phyloP scores from a whole-genome alignment of 2,329 filamentous ascomycete species.

The Hypoxylon sp. region DNA sequence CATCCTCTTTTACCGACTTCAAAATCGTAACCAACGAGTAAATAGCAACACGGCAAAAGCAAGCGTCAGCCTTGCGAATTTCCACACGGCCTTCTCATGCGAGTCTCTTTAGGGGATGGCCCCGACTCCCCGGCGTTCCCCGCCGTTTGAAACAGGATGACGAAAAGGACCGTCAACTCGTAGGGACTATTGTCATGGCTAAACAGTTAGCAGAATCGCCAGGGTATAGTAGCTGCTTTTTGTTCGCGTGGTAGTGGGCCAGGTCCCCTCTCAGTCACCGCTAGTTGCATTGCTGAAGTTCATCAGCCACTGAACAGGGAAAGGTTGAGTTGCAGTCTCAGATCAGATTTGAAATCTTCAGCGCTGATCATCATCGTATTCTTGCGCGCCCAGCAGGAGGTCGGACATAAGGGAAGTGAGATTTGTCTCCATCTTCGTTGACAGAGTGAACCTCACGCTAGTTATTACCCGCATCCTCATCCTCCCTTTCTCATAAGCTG shows the following conservation, averaged over 20 bases:
- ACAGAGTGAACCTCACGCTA: neutral
- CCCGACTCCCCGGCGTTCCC: constrained; percentile 41
- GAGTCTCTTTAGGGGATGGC: constrained; percentile 17
- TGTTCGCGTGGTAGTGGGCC: constrained; percentile 44
- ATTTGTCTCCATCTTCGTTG: constrained; percentile 3
- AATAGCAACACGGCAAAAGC: constrained; percentile 18
- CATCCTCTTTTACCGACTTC: constrained; percentile 30
- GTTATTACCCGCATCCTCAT: neutral
- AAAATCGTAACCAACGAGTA: neutral
- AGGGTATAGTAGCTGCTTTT: constrained; percentile 31
- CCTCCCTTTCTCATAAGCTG: constrained; percentile 16
- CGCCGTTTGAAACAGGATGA: constrained; percentile 41
- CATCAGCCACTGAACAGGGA: constrained; percentile 33
- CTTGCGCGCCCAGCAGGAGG: constrained; percentile 5
- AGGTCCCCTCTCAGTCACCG: constrained; percentile 27
- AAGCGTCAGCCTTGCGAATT: constrained; percentile 39
- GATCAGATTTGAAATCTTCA: constrained; percentile 35
- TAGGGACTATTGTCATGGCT: constrained; percentile 30
- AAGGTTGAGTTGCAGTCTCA: constrained; percentile 34
- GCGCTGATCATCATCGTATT: constrained; percentile 30
- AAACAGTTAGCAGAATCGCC: constrained; percentile 36
- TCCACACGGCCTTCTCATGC: constrained; percentile 14
- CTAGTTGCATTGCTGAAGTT: constrained; percentile 39
- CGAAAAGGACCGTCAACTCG: constrained; percentile 36
- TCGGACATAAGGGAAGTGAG: constrained; percentile 14